phyloP scores from a whole-genome alignment of 345 rosid species.

The Camelina hispida region DNA sequence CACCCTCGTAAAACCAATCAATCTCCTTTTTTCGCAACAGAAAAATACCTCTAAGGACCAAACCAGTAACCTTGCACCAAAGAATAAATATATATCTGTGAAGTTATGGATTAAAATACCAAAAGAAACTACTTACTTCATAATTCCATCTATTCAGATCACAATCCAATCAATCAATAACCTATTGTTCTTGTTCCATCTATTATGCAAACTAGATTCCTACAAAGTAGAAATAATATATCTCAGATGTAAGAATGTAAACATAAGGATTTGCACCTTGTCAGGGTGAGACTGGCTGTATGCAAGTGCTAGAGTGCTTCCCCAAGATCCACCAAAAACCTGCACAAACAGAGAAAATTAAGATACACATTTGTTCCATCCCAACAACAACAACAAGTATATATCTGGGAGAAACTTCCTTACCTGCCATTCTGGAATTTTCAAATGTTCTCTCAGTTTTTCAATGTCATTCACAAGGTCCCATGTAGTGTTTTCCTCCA shows the following conservation, averaged over 20 bases:
- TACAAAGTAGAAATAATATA: background rate
- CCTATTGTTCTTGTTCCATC: background rate
- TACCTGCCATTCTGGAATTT: conserved; percentile 96
- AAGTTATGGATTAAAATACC: background rate
- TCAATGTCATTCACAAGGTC: conserved; percentile 85
- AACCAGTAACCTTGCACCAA: conserved; percentile 71
- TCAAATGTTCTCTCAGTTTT: conserved; percentile 76
- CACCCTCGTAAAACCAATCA: conserved; percentile 97
- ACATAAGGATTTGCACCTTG: conserved; percentile 54
- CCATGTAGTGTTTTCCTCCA: conserved; percentile 92
- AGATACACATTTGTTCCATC: background rate
- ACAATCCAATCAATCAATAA: background rate
- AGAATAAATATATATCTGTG: conserved; percentile 9
- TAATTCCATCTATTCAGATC: background rate
- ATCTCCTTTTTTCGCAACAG: conserved; percentile 91
- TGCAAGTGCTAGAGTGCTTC: conserved; percentile 91
- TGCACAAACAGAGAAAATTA: conserved; percentile 37
- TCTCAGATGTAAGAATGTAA: conserved; percentile 14
- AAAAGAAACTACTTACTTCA: background rate
- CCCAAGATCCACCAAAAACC: conserved; percentile 99
- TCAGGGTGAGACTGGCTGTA: conserved; percentile 89
- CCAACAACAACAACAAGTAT: background rate
- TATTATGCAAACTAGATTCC: background rate
- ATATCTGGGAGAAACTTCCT: background rate
- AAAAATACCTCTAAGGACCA: conserved; percentile 92